These are phyloP conservation scores for Mucor circinelloides DNA, from an alignment of 371 early-diverging fungal species.

Conservation along the genomic window DNA sequence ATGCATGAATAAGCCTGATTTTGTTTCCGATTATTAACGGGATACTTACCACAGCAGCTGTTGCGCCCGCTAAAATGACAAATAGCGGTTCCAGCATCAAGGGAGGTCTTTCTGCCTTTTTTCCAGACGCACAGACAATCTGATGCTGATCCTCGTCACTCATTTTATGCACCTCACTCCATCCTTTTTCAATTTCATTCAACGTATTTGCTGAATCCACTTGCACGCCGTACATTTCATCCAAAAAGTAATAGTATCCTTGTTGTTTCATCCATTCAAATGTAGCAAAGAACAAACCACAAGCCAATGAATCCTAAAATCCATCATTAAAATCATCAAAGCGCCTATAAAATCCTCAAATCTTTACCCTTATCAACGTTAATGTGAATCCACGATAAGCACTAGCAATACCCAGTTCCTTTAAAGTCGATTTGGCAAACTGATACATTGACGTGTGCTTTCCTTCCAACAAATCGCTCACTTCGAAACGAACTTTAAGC, in stretches of 20 bases:
- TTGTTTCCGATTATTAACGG: background rate
- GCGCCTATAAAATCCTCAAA: background rate
- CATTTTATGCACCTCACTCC: conserved; percentile 26
- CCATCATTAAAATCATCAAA: background rate
- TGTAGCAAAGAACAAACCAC: conserved; percentile 77
- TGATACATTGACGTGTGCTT: conserved; percentile 71
- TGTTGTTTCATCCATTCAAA: conserved; percentile 79
- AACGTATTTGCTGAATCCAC: conserved; percentile 44
- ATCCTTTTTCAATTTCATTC: conserved; percentile 32
- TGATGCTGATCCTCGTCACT: conserved; percentile 12
- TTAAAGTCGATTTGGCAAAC: conserved; percentile 66
- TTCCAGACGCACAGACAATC: conserved; percentile 3
- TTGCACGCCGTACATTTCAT: conserved; percentile 59
- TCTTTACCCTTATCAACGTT: conserved; percentile 62
- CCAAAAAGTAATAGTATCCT: conserved; percentile 62
- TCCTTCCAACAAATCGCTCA: conserved; percentile 73
- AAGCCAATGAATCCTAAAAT: conserved; percentile 69
- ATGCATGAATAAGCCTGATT: background rate
- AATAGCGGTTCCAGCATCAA: conserved; percentile 67
- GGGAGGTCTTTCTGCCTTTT: conserved; percentile 48
- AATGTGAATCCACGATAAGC: conserved; percentile 74
- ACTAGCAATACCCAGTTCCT: conserved; percentile 63
- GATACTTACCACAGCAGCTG: conserved; percentile 61
- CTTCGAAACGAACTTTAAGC: conserved; percentile 74
- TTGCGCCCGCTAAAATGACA: conserved; percentile 71